Conservation (phyloP, 2,329 filamentous ascomycete genomes). For the Stagonosporopsis chrysanthemi region DNA sequence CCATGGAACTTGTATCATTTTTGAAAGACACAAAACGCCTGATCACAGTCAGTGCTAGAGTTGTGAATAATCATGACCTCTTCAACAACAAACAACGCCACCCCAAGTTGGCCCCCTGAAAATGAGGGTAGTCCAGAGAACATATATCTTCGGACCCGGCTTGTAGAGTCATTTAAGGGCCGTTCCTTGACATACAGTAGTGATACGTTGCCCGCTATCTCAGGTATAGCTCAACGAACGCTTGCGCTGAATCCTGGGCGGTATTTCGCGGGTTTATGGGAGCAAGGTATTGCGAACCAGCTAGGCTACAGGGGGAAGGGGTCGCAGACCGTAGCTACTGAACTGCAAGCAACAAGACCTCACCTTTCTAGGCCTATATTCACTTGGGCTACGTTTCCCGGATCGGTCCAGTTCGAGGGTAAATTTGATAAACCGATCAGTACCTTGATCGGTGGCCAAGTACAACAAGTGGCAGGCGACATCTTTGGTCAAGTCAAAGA, state of each 20-base stretch:
- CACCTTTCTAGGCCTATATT: neutral
- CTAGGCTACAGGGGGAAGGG: neutral
- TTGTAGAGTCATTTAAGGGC: neutral
- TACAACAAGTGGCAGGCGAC: neutral
- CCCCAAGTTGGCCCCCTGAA: too few relatives aligned
- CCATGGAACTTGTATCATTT: too few relatives aligned
- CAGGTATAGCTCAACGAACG: constrained; percentile 11
- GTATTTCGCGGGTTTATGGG: constrained; percentile 19
- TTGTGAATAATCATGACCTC: too few relatives aligned
- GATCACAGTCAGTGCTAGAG: too few relatives aligned
- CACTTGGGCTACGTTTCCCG: neutral
- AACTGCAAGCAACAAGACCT: neutral
- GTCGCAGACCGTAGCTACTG: neutral
- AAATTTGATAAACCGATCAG: neutral
- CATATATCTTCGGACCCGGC: neutral
- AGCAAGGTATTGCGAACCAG: neutral
- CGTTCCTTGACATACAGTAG: constrained; percentile 4
- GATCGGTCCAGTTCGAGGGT: neutral
- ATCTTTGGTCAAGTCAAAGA: neutral
- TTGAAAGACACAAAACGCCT: too few relatives aligned
- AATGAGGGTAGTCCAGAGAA: too few relatives aligned
- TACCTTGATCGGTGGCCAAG: neutral
- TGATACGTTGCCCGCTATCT: constrained; percentile 19
- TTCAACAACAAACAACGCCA: too few relatives aligned
- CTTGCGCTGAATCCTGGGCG: neutral